Base-by-base conservation (phyloP, 2,329 filamentous ascomycete species). In the Chaetomium strumarium region DNA sequence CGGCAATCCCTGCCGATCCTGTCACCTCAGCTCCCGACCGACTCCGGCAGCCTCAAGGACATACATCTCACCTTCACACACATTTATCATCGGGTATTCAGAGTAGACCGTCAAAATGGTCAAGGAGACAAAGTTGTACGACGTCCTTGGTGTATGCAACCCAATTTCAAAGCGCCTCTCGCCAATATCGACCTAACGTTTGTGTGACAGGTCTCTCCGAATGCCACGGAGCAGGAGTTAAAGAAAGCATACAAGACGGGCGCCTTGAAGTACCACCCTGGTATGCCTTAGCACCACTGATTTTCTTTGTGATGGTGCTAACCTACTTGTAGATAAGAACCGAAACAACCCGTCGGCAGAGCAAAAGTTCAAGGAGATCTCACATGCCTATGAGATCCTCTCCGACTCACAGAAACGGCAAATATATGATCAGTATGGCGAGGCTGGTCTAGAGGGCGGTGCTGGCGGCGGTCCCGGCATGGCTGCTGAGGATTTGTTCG, bases 331-430 rank as follows among this genome's bases (percentile, higher is more conserved):
- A 95, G 92, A 99, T 74, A 99, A 99, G 81, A 99, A 99, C 73
- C 83, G 86, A 60, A 84, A 93, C 76, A 95, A 95, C 76, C 90
- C 91, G 38, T 87, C 85, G 24, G 91, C 93, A 47, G 90, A 92
- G 63, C 90, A 96, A 57, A 99, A 96, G 74, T 99, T 99, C 85
- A 97, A 99, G 78, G 91, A 96, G 66, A 80, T 96, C 56, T 95
- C 90, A 60, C 86, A 92, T 67, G 93, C 93, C 57, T 99, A 97
- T 74, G 93, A 99, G 77, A 80, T 95, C 61, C 84, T 99, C 16
- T 93, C 88, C 63, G 93, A 99, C 68, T 71, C 88, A 37, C 87
- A 96, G 71, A 96, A 96, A 80, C 89, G 93, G 67, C 74, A 83
- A 63, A 69, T 97, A 57, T 99, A 99, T 72, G 93, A 99, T 67